A percentile compares a stretch with the other conserved stretches of the same genome.
These are phyloP conservation scores for Endogone sp. DNA, from an alignment of 192 early-diverging fungal species.

Conservation along the genomic window DNA sequence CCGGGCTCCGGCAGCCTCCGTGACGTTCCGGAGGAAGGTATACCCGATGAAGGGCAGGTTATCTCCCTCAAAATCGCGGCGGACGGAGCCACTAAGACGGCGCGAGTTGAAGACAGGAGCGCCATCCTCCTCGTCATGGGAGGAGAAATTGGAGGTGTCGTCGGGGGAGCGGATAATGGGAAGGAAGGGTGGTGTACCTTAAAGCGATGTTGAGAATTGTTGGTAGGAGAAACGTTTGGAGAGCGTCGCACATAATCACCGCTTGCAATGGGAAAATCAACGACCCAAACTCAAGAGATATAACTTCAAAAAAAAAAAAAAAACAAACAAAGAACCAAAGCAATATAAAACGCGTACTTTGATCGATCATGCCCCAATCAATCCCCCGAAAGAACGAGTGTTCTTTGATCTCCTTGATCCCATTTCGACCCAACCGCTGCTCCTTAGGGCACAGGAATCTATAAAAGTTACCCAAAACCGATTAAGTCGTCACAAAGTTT, in stretches of 20 bases:
- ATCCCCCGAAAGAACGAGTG: slow-evolving; percentile 67
- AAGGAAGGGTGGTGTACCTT: slow-evolving; percentile 73
- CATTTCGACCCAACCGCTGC: slow-evolving; percentile 62
- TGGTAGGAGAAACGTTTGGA: too few species aligned
- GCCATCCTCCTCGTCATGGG: slow-evolving; percentile 67
- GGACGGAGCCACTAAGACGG: slow-evolving; percentile 40
- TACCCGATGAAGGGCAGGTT: slow-evolving; percentile 88
- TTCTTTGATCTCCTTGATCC: slow-evolving; percentile 53
- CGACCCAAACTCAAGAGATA: too few species aligned
- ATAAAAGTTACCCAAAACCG: too few species aligned
- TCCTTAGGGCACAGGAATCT: slow-evolving; percentile 71
- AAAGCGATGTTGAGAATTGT: too few species aligned
- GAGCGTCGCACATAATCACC: too few species aligned
- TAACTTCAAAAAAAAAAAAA: too few species aligned
- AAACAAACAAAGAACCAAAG: too few species aligned
- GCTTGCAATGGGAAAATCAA: too few species aligned
- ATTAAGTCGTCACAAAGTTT: too few species aligned
- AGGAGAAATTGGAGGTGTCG: slow-evolving; percentile 88
- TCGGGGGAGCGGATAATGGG: slow-evolving; percentile 82
- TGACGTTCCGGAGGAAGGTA: slow-evolving; percentile 54
- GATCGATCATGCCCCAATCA: slow-evolving; percentile 55
- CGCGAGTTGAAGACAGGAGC: slow-evolving; percentile 34
- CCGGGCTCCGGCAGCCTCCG: background rate
- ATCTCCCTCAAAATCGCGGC: slow-evolving; percentile 67
- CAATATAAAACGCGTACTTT: slow-evolving; percentile 22